Evolutionary conservation across 306 rosid genomes (phyloP).

Genomic region (Cicer judaicum): DNA sequence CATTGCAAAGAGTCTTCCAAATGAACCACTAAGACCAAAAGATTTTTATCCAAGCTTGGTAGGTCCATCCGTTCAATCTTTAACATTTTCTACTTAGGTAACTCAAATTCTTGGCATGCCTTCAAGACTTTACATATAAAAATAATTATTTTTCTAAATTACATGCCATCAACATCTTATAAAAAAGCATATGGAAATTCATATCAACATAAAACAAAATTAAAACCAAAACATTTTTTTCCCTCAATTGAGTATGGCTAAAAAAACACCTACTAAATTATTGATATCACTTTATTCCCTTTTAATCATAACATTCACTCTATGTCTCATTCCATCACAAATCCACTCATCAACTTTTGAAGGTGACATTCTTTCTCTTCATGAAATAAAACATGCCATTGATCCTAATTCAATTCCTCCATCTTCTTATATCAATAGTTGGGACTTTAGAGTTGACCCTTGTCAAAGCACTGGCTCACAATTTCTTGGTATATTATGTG

Average conservation of each 20-base stretch:
- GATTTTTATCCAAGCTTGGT: constrained; percentile 28
- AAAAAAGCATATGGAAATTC: constrained; percentile 47
- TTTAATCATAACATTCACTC: constrained; percentile 3
- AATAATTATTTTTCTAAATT: constrained; percentile 17
- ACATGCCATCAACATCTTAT: constrained; percentile 34
- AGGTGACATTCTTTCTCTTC: constrained; percentile 47
- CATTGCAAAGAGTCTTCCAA: constrained; percentile 12
- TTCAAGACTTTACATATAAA: constrained; percentile 11
- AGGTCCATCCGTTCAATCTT: constrained; percentile 45
- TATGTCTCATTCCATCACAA: constrained; percentile 24
- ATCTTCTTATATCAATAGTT: constrained; percentile 47
- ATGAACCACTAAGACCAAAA: constrained; percentile 23
- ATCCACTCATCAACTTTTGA: constrained; percentile 42
- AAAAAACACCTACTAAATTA: constrained; percentile 19
- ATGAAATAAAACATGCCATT: constrained; percentile 37
- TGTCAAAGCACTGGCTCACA: constrained; percentile 48
- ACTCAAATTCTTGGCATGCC: constrained; percentile 54
- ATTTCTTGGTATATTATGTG: constrained; percentile 60
- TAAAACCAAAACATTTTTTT: background rate
- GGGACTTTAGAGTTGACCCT: constrained; percentile 57
- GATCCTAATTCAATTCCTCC: constrained; percentile 56
- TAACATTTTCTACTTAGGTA: constrained; percentile 37
- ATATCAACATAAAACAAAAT: constrained; percentile 16
- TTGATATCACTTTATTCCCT: constrained; percentile 31
- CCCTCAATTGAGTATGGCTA: constrained; percentile 38